Percentiles rank a stretch among this genome's conserved stretches.
Conservation (phyloP, 192 early-diverging fungal species). For the Backusella mclennaniae region DNA sequence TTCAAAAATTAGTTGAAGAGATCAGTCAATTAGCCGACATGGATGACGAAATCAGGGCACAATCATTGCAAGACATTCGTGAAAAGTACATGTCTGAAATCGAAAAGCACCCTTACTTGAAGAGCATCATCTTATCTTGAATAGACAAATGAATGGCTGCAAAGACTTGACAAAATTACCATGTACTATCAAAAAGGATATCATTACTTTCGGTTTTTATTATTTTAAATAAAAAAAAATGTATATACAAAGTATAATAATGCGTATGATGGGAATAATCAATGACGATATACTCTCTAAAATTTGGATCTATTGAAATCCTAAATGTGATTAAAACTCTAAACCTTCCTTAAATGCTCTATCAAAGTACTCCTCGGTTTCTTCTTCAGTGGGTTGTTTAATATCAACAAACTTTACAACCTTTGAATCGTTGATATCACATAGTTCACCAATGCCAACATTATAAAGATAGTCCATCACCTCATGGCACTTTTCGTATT, state of each 20-base stretch:
- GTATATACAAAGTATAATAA: not conserved
- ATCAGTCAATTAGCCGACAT: slow-evolving; percentile 43
- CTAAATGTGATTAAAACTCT: not conserved
- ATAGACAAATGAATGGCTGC: not conserved
- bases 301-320: no score
- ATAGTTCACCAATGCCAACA: not conserved
- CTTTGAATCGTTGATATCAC: not conserved
- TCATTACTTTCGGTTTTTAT: not conserved
- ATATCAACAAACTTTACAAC: not conserved
- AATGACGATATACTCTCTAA: no score
- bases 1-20: slow-evolving; percentile 42
- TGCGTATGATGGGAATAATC: no score
- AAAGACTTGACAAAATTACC: not conserved
- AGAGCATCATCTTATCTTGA: not conserved
- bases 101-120: slow-evolving; percentile 59
- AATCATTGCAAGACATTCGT: slow-evolving; percentile 44
- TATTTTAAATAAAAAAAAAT: not conserved
- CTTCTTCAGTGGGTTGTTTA: not conserved
- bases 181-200: not conserved
- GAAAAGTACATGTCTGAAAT: slow-evolving; percentile 59
- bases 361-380: not conserved
- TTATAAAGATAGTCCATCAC: not conserved
- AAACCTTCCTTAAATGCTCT: not conserved
- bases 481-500: not conserved
- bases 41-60: slow-evolving; percentile 29